phyloP scores from a whole-genome alignment of 805 yeast species.

The Pichia nanzhaoensis region DNA sequence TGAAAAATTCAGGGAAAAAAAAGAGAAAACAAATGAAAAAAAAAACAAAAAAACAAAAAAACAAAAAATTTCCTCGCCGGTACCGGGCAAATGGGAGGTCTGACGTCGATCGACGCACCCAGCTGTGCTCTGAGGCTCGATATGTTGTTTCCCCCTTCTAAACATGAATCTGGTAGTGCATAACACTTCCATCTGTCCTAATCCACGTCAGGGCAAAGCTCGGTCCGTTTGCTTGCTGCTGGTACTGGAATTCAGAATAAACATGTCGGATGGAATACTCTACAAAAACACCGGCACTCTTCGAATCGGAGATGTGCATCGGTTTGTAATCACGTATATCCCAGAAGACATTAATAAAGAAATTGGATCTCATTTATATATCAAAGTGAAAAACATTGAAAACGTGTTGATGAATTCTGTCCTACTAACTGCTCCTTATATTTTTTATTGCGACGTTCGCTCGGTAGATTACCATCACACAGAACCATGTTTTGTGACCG shows the following conservation, averaged over 20 bases:
- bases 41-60: not conserved
- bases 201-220: too few species aligned
- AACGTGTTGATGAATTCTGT: constrained; percentile 72
- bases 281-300: constrained; percentile 31
- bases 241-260: too few species aligned
- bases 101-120: constrained; percentile 4
- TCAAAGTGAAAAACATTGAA: constrained; percentile 66
- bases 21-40: too few species aligned
- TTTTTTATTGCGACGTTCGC: constrained; percentile 75
- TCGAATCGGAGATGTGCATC: constrained; percentile 53
- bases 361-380: constrained; percentile 32
- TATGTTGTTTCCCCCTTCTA: too few species aligned
- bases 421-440: constrained; percentile 82
- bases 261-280: constrained; percentile 9
- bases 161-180: too few species aligned
- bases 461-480: constrained; percentile 57
- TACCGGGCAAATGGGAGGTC: not conserved
- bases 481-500: constrained; percentile 52
- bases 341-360: constrained; percentile 6
- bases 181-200: too few species aligned
- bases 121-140: too few species aligned
- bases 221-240: too few species aligned
- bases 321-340: constrained; percentile 47
- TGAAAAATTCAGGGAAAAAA: not conserved
- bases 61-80: not conserved